A percentile compares a stretch with the other conserved stretches of the same genome.
phyloP scores from a whole-genome alignment of 2,329 filamentous ascomycete species.

The Fusarium luffae region DNA sequence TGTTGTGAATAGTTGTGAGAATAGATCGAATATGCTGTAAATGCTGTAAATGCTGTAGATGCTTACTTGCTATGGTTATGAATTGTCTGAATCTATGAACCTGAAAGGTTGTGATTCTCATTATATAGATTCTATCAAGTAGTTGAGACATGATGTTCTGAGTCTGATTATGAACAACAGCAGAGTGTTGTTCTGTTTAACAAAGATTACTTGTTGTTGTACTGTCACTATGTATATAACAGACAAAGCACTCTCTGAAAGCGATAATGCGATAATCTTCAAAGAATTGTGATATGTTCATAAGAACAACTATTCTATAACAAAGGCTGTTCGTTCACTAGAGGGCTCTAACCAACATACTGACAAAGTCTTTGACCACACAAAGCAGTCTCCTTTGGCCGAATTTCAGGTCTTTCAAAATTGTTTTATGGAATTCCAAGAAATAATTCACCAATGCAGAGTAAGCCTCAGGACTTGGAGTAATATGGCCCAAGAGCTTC shows the following conservation, averaged over 20 bases:
- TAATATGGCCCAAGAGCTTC: not conserved
- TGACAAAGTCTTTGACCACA: not conserved
- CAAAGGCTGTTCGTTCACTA: not conserved
- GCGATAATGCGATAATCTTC: not conserved
- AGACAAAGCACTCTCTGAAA: not conserved
- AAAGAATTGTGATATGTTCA: not conserved
- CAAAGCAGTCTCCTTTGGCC: not conserved
- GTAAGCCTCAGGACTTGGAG: not conserved
- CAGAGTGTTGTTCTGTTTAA: not conserved
- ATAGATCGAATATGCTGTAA: not conserved
- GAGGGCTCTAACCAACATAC: not conserved
- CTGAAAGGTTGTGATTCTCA: not conserved
- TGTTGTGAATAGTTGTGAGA: constrained; percentile 5
- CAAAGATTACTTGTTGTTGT: constrained; percentile 2
- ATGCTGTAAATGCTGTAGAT: not conserved
- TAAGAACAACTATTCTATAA: not conserved
- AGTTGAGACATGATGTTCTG: not conserved
- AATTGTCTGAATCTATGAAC: not conserved
- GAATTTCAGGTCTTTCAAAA: not conserved
- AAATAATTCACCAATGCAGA: not conserved
- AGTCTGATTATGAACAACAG: constrained; percentile 1
- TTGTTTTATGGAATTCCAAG: not conserved
- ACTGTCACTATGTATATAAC: not conserved
- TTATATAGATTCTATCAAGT: constrained; percentile 7
- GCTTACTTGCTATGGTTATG: not conserved